A percentile compares a stretch with the other conserved stretches of the same genome.
These are phyloP conservation scores for Mortierella sp. DNA, from an alignment of 371 early-diverging fungal species.

Conservation along the genomic window DNA sequence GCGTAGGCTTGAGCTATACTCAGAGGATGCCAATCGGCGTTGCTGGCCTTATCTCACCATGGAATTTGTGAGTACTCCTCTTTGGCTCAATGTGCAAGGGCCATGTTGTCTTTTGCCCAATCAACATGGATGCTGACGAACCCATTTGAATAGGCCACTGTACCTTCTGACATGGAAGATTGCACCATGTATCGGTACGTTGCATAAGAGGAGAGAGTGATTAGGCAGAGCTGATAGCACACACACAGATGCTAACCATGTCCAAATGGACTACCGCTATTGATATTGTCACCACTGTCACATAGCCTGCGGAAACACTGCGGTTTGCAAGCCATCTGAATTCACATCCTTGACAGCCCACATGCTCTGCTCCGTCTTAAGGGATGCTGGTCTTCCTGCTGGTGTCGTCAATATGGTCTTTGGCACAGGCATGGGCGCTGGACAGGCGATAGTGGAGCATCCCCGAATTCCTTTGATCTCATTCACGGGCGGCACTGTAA, in stretches of 20 bases:
- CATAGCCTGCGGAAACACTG: constrained; percentile 69
- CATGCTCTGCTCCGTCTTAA: constrained; percentile 68
- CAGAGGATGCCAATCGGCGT: constrained; percentile 74
- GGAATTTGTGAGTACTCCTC: constrained; percentile 68
- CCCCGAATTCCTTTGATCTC: constrained; percentile 74
- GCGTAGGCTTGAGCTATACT: constrained; percentile 55
- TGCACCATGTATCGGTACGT: constrained; percentile 75
- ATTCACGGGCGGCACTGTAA: constrained; percentile 83
- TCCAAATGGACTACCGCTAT: too few species aligned
- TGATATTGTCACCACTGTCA: neutral
- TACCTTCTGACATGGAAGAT: constrained; percentile 84
- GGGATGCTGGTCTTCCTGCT: constrained; percentile 73
- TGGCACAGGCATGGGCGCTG: constrained; percentile 70
- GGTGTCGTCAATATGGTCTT: constrained; percentile 88
- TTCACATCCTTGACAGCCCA: constrained; percentile 76
- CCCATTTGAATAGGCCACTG: constrained; percentile 58
- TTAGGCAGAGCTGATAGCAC: neutral
- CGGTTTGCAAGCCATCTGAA: constrained; percentile 81
- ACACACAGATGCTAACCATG: neutral
- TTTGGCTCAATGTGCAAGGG: too few species aligned
- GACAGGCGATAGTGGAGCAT: constrained; percentile 73
- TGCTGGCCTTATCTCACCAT: constrained; percentile 77
- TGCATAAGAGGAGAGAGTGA: neutral
- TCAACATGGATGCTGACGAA: neutral
- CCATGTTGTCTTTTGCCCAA: neutral